Conservation (phyloP, 345 rosid species). For the Rhizophora mangle region DNA sequence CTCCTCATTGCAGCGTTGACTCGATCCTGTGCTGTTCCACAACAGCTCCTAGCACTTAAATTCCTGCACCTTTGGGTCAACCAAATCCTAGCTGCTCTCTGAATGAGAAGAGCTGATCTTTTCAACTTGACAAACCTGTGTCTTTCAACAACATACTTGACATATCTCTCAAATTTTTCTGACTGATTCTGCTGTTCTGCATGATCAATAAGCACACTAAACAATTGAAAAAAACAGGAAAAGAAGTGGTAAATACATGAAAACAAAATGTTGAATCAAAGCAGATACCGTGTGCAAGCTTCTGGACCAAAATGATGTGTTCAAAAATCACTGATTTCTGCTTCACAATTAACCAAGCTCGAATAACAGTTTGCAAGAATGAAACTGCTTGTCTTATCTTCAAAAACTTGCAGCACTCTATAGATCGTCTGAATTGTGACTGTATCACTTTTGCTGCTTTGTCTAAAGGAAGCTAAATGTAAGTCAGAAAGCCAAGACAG, state of each 20-base stretch:
- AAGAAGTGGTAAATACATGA: neutral
- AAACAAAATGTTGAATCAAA: conserved; percentile 5
- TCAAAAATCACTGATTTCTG: conserved; percentile 24
- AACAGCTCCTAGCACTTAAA: conserved; percentile 2
- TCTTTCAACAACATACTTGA: conserved; percentile 46
- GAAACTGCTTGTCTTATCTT: conserved; percentile 44
- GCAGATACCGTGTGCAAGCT: conserved; percentile 34
- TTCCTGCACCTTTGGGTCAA: conserved; percentile 23
- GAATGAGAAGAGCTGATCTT: conserved; percentile 49
- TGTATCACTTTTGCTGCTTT: conserved; percentile 66
- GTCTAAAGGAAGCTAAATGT: conserved; percentile 27
- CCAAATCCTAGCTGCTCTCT: conserved; percentile 58
- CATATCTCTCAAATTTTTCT: conserved; percentile 32
- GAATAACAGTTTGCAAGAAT: conserved; percentile 50
- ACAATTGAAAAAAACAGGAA: conserved; percentile 2
- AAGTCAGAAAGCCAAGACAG: too few relatives aligned
- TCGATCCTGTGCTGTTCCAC: conserved; percentile 16
- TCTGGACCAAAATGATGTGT: conserved; percentile 23
- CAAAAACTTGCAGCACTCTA: conserved; percentile 39
- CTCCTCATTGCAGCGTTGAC: conserved; percentile 27
- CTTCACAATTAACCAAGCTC: conserved; percentile 55
- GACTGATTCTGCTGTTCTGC: conserved; percentile 36
- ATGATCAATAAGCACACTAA: conserved; percentile 9
- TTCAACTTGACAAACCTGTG: conserved; percentile 43
- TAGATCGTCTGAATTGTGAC: conserved; percentile 47